Conservation (phyloP, 2,329 filamentous ascomycete genomes). For the Daldinia eschscholtzii region DNA sequence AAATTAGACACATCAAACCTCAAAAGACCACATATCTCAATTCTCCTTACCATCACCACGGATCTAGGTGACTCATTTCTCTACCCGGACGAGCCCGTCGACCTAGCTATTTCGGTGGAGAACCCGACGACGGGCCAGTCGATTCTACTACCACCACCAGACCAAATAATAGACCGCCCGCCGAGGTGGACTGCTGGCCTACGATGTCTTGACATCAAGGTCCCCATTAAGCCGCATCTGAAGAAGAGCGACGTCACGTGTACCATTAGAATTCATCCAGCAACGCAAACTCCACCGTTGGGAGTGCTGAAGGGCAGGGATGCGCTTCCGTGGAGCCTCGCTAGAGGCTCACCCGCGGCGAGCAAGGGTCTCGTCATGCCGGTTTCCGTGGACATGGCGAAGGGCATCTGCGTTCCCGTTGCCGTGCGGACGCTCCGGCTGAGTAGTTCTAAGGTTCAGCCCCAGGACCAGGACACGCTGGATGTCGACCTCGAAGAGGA, state of each 20-base stretch:
- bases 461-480: constrained; percentile 43
- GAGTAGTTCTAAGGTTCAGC: not conserved
- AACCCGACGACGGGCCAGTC: constrained; percentile 25
- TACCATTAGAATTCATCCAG: constrained; percentile 41
- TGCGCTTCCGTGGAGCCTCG: constrained; percentile 38
- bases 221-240: constrained; percentile 36
- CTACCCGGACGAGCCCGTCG: constrained; percentile 59
- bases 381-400: constrained; percentile 42
- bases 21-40: constrained; percentile 44
- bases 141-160: not conserved
- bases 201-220: constrained; percentile 56
- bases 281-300: constrained; percentile 25
- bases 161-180: not conserved
- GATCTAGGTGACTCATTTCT: constrained; percentile 70
- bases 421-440: constrained; percentile 46
- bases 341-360: constrained; percentile 11
- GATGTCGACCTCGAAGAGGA: constrained; percentile 65
- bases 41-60: constrained; percentile 68
- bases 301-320: constrained; percentile 37
- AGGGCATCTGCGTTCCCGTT: constrained; percentile 42
- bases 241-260: constrained; percentile 36
- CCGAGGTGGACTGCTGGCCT: constrained; percentile 53
- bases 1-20: constrained; percentile 51
- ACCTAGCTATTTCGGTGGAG: constrained; percentile 56
- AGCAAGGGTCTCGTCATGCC: constrained; percentile 47